A percentile compares a stretch with the other conserved stretches of the same genome.
These are phyloP conservation scores for Cucurbita argyrosperma DNA, from an alignment of 306 rosid genomes.

Conservation along the genomic window DNA sequence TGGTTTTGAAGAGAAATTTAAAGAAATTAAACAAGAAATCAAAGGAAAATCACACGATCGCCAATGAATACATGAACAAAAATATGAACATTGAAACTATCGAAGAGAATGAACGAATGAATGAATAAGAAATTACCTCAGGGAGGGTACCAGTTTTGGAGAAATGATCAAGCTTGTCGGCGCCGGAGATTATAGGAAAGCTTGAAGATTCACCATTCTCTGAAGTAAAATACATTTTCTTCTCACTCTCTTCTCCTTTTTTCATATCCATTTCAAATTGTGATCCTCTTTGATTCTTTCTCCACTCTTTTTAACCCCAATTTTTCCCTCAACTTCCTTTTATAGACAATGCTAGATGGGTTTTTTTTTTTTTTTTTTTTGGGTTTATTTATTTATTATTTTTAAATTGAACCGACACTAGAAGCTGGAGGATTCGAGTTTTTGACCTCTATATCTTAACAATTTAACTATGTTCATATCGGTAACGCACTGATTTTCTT, in stretches of 20 bases:
- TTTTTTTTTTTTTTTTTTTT: not conserved
- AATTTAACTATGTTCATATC: no score
- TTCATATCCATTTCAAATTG: not conserved
- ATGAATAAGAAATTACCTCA: not conserved
- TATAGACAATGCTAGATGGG: not conserved
- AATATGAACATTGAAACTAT: no score
- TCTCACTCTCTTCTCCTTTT: not conserved
- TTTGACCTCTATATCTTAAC: no score
- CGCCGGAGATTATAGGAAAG: not conserved
- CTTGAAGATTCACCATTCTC: not conserved
- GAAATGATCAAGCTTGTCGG: not conserved
- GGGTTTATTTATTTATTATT: no score
- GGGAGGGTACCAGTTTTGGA: not conserved
- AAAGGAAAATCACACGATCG: no score
- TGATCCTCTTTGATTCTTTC: not conserved
- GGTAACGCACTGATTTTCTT: no score
- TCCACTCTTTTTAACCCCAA: not conserved
- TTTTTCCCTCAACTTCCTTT: not conserved
- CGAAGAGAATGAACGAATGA: no score
- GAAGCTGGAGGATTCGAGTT: no score
- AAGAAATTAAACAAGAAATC: no score
- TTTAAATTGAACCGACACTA: no score
- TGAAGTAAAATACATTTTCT: not conserved
- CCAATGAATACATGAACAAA: no score
- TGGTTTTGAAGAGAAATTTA: no score